Percentiles rank a stretch among this genome's conserved stretches.
Conservation (phyloP, 1,284 basidiomycete genomes). For the Trametes hirsuta region DNA sequence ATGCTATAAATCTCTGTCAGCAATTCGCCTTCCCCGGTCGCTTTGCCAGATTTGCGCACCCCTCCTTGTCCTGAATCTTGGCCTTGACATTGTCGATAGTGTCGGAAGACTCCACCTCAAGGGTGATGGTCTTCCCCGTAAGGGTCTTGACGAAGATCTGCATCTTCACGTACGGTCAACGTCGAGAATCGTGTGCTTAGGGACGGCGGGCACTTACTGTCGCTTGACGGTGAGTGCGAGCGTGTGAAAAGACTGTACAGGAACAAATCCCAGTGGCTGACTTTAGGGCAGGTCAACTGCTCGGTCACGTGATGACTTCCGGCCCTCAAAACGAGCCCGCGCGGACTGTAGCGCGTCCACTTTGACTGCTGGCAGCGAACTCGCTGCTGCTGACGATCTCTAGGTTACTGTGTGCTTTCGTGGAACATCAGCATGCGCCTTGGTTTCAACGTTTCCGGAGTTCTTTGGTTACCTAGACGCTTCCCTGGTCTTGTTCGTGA, state of each 20-base stretch:
- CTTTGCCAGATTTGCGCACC: conserved; percentile 46
- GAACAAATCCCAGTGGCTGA: conserved; percentile 44
- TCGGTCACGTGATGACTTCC: conserved; percentile 9
- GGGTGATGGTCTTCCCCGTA: conserved; percentile 98
- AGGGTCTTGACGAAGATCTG: conserved; percentile 97
- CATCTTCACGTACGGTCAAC: conserved; percentile 55
- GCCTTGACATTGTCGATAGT: conserved; percentile 94
- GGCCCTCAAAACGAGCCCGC: conserved; percentile 4
- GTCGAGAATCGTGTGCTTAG: conserved; percentile 29
- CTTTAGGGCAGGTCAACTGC: conserved; percentile 38
- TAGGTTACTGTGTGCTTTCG: too few relatives aligned
- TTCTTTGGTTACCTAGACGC: too few relatives aligned
- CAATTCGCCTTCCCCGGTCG: background rate
- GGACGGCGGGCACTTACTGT: conserved; percentile 28
- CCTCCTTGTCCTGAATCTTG: conserved; percentile 93
- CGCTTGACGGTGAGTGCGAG: conserved; percentile 27
- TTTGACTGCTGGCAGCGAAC: background rate
- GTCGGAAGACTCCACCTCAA: conserved; percentile 96
- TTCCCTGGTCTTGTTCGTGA: too few relatives aligned
- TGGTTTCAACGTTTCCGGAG: too few relatives aligned
- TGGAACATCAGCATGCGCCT: too few relatives aligned
- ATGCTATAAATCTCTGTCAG: conserved; percentile 52
- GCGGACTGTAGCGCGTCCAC: background rate
- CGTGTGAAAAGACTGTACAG: conserved; percentile 50
- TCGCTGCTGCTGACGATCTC: too few relatives aligned